Evolutionary conservation across 352 stramenopile species (phyloP), one percentile per base, ranked within the genome.

Genomic region (Pythium folliculosum): DNA sequence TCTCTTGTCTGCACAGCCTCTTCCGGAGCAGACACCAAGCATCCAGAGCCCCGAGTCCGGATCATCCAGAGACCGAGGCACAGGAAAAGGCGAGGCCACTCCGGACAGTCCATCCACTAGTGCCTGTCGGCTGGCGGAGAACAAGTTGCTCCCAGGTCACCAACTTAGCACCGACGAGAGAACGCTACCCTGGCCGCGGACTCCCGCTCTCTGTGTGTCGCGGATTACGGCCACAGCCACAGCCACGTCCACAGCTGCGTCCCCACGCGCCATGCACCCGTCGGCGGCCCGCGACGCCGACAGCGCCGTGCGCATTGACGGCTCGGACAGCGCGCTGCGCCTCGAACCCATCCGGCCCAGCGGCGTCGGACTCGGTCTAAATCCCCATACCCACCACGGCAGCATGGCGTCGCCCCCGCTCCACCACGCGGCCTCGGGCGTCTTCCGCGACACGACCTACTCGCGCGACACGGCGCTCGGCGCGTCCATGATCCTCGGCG

Each of bases 311-410:
- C 50, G 64, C 44, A 74, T 74, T 58, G 61, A 67, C 56, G 68
- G 68, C 48, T 69, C 60, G 16, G 62, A 63, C 49, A 51, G 55
- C 21, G 68, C 68, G 61, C 51, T 74, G 13, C 61, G 68, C 19
- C 62, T 74, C 21, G 55, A 70, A 44, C 68, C 68, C 32, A 70
- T 74, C 45, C 68, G 68, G 23, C 60, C 67, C 8, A 73, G 67
- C 45, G 55, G 50, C 35, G 19, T 70, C 19, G 56, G 50, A 10
- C 44, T 69, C 32, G 43, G 32, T n/a, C n/a, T n/a, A n/a, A n/a
- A n/a, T n/a, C 35, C 6, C 35, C 35, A 12, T 40, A 6, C 35
- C 6, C 45, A 27, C 9, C 22, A n/a, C 8, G 38, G 16, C 49
- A 55, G 25, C 58, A 60, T 52, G 48, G 27, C 64, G 38, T 58